Base-by-base conservation (phyloP, 2,329 filamentous ascomycete genomes). In the Verticillium nubilum region DNA sequence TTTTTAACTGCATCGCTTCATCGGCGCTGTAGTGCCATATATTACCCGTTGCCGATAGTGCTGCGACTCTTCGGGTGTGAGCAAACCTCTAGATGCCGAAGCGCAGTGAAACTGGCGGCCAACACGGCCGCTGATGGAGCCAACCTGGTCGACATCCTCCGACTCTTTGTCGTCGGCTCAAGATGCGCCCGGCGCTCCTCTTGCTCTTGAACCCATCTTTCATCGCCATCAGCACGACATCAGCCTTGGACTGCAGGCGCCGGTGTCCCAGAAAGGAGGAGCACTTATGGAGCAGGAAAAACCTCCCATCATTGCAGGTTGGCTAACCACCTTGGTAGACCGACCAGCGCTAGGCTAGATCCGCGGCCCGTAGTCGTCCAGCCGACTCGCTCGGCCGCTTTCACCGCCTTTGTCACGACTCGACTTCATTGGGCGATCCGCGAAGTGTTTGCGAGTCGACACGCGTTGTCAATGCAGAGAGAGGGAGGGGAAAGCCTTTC, bases 341-440 rank as follows among this genome's bases (percentile, higher is more conserved):
- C 42, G 42, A 50, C 7, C 35, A n/a, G 42, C n/a, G 42, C 42
- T 50, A 50, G 42, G 42, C 42, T 50, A 50, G 42, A 50, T 25
- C 42, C 42, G 42, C 42, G 42, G 42, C 19, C 29, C 19, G 19
- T 50, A 9, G 42, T 23, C 19, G 19, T 50, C 42, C 42, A 23
- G 10, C 42, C 13, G 9, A 6, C 19, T 50, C 19, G 29, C n/a
- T 15, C 56, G 25, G 37, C 37, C 35, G 19, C 26, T 42, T 50
- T 57, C 56, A 57, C 56, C 56, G 56, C 56, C 42, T 50, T 52
- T 57, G 28, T 52, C 56, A 52, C 56, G 56, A 31, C 17, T 57
- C 56, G 31, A 53, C 25, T 53, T 29, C 52, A 53, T 53, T 53
- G 52, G 52, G 13, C 25, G 19, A 12, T 28, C 52, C n/a, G 52